Base-by-base conservation (phyloP, 371 early-diverging fungal species). In the Haplosporangium sp. region DNA sequence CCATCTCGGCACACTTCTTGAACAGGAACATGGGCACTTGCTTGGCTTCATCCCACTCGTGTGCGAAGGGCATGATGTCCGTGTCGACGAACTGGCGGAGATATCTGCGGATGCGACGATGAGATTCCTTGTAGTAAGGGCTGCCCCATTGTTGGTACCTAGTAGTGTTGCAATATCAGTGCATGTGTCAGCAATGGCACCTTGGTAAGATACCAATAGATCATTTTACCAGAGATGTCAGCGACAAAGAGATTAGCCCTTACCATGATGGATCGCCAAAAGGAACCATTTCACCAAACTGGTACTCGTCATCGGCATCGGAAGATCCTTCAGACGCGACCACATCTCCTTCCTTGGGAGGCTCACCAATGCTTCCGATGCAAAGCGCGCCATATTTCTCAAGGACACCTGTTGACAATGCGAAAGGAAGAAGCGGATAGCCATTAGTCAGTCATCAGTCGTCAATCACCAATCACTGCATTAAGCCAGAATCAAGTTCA, bases 11-110 rank as follows among this genome's bases (percentile, higher is more conserved):
- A 37, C 90, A 90, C 73, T 93, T 91, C 57, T 81, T 82, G 71
- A 90, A 92, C 8, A 95, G 61, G 37, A 82, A 82, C 53, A 82
- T 85, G 14, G 95, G 95, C 40, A 94, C 83, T 43, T 86, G 74
- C 75, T 94, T 95, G 62, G 88, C 89, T 74, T 96, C 95, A 65
- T 94, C 94, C 95, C 95, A 96, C 74, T 94, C 93, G 74, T 90
- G 89, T 64, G 89, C 86, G 80, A 83, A 90, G 20, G 95, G 94
- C 87, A 90, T 94, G 61, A 95, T 84, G 69, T 96, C 93, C 59
- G 87, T 87, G 29, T 94, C 94, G 51, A 92, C 91, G 77, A 92
- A 95, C n/a, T 82, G 81, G 60, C 96, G 90, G 36, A 94, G 82
- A 23, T 58, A 80, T 45, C 87, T 87, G 18, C 95, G 90, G 11